phyloP scores from a whole-genome alignment of 148 eudicot genomes.

The Rhododendron griersonianum region DNA sequence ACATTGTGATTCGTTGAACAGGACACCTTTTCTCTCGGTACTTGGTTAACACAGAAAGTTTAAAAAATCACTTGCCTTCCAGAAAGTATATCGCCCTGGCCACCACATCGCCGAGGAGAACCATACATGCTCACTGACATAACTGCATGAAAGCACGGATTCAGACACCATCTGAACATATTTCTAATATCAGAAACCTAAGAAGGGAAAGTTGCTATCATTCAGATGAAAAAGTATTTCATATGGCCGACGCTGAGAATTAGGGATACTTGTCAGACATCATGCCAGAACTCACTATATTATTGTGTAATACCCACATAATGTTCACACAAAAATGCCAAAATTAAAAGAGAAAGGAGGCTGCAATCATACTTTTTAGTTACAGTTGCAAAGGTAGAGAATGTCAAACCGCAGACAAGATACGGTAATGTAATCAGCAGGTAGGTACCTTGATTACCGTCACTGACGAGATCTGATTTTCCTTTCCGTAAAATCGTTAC shows the following conservation, averaged over 20 bases:
- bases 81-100: conserved; percentile 98
- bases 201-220: not conserved
- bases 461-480: conserved; percentile 73
- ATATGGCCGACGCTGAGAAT: not conserved
- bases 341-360: not conserved
- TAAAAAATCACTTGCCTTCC: conserved; percentile 56
- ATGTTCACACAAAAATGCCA: not conserved
- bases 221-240: not conserved
- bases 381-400: not conserved
- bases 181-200: not conserved
- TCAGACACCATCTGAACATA: not conserved
- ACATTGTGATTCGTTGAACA: not conserved
- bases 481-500: conserved; percentile 85
- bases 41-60: not conserved
- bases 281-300: not conserved
- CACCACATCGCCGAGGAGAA: conserved; percentile 98
- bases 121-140: conserved; percentile 74
- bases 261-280: not conserved
- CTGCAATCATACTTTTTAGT: not conserved
- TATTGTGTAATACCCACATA: not conserved
- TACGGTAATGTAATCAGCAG: not conserved
- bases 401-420: not conserved
- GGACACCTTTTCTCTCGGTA: not conserved
- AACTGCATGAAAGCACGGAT: conserved; percentile 41
- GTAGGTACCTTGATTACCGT: conserved; percentile 67